A percentile compares a stretch with the other conserved stretches of the same genome.
Evolutionary conservation across 2,329 filamentous ascomycete genomes (phyloP).

Genomic region (Sporothrix protearum): DNA sequence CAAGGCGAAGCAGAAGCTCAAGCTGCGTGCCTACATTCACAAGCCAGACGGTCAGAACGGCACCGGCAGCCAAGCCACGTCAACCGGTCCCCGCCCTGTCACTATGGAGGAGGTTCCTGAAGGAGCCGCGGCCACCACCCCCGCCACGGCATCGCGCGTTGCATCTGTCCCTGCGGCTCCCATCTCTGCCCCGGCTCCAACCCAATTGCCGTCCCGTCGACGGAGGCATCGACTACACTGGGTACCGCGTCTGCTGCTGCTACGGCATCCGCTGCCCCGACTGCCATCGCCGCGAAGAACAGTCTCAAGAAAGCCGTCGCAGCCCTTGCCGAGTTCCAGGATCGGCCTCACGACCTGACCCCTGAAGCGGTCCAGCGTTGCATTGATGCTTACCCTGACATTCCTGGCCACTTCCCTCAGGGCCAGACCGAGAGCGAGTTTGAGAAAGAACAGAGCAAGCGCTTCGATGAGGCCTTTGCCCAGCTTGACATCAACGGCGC

Average conservation of each 20-base stretch:
- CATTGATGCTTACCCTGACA: conserved; percentile 17
- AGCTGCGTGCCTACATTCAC: conserved; percentile 64
- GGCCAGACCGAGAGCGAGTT: conserved; percentile 9
- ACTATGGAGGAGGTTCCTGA: conserved; percentile 52
- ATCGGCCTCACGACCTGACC: conserved; percentile 11
- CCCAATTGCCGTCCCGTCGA: not conserved
- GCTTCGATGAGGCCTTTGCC: conserved; percentile 18
- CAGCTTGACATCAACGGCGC: not conserved
- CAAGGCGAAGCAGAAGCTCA: conserved; percentile 97
- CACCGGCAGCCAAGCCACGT: conserved; percentile 7
- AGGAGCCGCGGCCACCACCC: not conserved
- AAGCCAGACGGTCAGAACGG: not conserved
- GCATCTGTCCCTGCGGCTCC: not conserved
- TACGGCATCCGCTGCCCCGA: not conserved
- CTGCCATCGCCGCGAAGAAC: not conserved
- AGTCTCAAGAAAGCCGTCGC: not conserved
- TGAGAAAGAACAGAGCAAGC: conserved; percentile 18
- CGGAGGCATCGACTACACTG: not conserved
- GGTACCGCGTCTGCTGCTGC: too few relatives aligned
- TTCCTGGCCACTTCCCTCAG: conserved; percentile 23
- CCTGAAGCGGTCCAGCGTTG: conserved; percentile 21
- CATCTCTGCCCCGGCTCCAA: not conserved
- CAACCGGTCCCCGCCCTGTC: conserved; percentile 32
- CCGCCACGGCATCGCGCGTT: conserved; percentile 24
- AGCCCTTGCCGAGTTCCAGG: not conserved